phyloP scores from a whole-genome alignment of 108 stramenopile species.

The Stephanodiscus triporus region DNA sequence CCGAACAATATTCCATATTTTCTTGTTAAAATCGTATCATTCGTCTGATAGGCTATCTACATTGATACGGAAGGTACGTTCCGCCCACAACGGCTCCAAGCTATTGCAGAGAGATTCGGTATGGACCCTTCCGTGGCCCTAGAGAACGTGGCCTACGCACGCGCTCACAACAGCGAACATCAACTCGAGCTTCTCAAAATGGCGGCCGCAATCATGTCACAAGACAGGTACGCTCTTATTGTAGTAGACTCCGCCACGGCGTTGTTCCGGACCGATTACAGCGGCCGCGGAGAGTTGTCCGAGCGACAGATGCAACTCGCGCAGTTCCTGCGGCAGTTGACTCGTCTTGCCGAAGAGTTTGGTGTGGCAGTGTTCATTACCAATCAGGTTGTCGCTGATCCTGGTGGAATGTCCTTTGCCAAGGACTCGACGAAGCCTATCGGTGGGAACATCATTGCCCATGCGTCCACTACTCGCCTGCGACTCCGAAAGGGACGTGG shows the following conservation, averaged over 20 bases:
- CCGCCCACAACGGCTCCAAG: slow-evolving; percentile 92
- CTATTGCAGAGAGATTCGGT: slow-evolving; percentile 98
- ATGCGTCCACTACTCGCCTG: slow-evolving; percentile 97
- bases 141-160: slow-evolving; percentile 98
- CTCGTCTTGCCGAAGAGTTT: slow-evolving; percentile 97
- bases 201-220: slow-evolving; percentile 98
- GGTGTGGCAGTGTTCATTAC: slow-evolving; percentile 99
- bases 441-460: slow-evolving; percentile 99
- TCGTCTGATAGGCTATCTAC: slow-evolving; percentile 90
- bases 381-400: slow-evolving; percentile 99
- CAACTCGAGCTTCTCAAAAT: slow-evolving; percentile 97
- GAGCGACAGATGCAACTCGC: slow-evolving; percentile 98
- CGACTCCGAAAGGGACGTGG: slow-evolving; percentile 98
- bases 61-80: slow-evolving; percentile 99
- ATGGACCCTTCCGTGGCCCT: slow-evolving; percentile 92
- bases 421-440: slow-evolving; percentile 99
- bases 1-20: neutral
- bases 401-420: slow-evolving; percentile 97
- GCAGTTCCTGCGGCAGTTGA: slow-evolving; percentile 98
- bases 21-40: neutral
- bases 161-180: slow-evolving; percentile 99
- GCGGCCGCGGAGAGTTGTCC: slow-evolving; percentile 97
- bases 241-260: slow-evolving; percentile 99
- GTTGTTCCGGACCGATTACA: slow-evolving; percentile 98
- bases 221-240: slow-evolving; percentile 95